phyloP scores from a whole-genome alignment of 2,329 filamentous ascomycete genomes.

The Cercospora berteroae region DNA sequence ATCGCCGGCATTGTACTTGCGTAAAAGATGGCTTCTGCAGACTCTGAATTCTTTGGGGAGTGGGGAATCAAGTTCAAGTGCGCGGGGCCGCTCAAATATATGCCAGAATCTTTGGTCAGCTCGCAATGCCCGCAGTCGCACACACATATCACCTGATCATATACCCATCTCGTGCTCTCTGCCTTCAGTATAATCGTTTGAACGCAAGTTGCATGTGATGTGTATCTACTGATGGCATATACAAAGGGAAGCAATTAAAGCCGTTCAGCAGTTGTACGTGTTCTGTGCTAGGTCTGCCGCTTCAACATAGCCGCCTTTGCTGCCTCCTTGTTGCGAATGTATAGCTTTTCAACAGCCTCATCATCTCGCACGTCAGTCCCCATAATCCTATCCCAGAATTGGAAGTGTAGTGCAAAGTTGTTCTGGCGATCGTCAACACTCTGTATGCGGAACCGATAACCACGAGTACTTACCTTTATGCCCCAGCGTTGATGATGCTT shows the following conservation, averaged over 20 bases:
- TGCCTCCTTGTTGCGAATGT: not conserved
- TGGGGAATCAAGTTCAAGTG: too few species aligned
- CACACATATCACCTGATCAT: too few species aligned
- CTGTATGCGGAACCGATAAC: not conserved
- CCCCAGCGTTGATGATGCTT: not conserved
- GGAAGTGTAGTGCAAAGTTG: not conserved
- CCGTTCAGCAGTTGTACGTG: too few species aligned
- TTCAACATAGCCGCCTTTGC: not conserved
- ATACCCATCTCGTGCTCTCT: too few species aligned
- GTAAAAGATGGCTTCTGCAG: too few species aligned
- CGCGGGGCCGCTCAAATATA: too few species aligned
- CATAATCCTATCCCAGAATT: not conserved
- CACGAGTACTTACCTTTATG: not conserved
- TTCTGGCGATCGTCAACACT: not conserved
- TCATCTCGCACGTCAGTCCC: not conserved
- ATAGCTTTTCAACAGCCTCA: not conserved
- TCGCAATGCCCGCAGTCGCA: too few species aligned
- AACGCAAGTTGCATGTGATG: too few species aligned
- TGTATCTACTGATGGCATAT: too few species aligned
- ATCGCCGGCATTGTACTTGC: not conserved
- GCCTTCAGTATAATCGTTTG: too few species aligned
- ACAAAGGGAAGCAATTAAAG: not conserved
- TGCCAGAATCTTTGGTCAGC: too few species aligned
- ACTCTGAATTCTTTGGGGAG: too few species aligned
- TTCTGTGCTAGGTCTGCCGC: not conserved